A percentile compares a stretch with the other conserved stretches of the same genome.
phyloP scores from a whole-genome alignment of 805 yeast species.

The Lachancea quebecensis region DNA sequence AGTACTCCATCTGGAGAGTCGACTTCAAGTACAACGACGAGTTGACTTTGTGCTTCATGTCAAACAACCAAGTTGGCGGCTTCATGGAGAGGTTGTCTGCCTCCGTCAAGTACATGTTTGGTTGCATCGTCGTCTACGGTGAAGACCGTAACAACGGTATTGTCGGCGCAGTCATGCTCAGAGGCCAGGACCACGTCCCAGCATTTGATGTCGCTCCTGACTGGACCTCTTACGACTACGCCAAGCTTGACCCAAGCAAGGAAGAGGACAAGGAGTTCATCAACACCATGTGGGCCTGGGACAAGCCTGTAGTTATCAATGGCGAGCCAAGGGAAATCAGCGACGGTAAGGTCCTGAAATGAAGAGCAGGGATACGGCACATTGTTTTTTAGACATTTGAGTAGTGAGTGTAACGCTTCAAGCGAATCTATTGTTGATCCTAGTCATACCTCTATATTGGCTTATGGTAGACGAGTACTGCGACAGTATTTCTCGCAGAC shows the following conservation, averaged over 20 bases:
- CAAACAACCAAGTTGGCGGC: slow-evolving; percentile 96
- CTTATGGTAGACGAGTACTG: no score
- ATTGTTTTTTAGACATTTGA: no score
- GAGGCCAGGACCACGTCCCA: slow-evolving; percentile 87
- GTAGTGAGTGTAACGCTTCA: no score
- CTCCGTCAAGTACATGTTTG: slow-evolving; percentile 91
- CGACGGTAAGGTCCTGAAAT: slow-evolving; percentile 97
- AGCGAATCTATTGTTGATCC: no score
- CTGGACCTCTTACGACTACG: slow-evolving; percentile 89
- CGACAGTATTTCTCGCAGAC: no score
- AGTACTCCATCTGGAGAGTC: slow-evolving; percentile 93
- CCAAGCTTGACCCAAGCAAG: slow-evolving; percentile 72
- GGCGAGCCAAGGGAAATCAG: slow-evolving; percentile 84
- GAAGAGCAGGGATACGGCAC: slow-evolving; percentile 15
- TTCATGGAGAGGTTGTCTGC: slow-evolving; percentile 92
- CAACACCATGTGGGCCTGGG: slow-evolving; percentile 97
- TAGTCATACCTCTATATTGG: no score
- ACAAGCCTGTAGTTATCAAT: slow-evolving; percentile 74
- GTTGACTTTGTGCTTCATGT: slow-evolving; percentile 94
- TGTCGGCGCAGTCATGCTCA: slow-evolving; percentile 86
- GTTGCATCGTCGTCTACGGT: slow-evolving; percentile 91
- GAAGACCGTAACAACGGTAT: slow-evolving; percentile 98
- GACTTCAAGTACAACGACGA: slow-evolving; percentile 97
- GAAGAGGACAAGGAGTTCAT: slow-evolving; percentile 73
- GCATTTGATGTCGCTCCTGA: slow-evolving; percentile 99